phyloP scores from a whole-genome alignment of 2,329 filamentous ascomycete genomes.

The Penicillium sp. region DNA sequence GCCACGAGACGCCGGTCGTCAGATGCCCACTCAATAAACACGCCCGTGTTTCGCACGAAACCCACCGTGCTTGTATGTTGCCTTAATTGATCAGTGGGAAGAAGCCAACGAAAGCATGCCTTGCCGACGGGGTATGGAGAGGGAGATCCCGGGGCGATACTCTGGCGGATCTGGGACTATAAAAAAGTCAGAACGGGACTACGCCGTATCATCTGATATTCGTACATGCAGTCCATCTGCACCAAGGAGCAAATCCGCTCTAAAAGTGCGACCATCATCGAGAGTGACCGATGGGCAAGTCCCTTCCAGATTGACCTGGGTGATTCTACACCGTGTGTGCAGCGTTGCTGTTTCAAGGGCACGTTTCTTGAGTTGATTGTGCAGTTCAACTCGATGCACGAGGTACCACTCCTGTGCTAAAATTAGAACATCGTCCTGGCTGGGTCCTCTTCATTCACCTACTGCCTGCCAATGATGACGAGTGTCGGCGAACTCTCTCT shows the following conservation, averaged over 20 bases:
- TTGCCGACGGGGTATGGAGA: conserved; percentile 20
- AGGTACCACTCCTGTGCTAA: conserved; percentile 27
- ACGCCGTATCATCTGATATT: background rate
- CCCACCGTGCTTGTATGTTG: conserved; percentile 7
- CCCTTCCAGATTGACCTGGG: conserved; percentile 11
- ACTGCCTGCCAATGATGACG: conserved; percentile 25
- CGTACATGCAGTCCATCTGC: conserved; percentile 27
- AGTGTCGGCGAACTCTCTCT: conserved; percentile 14
- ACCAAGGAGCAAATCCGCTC: conserved; percentile 22
- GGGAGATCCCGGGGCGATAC: conserved; percentile 16
- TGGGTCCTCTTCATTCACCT: background rate
- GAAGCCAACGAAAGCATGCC: conserved; percentile 27
- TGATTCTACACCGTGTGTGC: conserved; percentile 21
- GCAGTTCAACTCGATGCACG: conserved; percentile 44
- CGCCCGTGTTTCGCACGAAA: conserved; percentile 23
- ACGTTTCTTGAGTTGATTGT: conserved; percentile 34
- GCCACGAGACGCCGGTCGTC: conserved; percentile 44
- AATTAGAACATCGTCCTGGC: background rate
- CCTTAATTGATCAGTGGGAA: conserved; percentile 14
- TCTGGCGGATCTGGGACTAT: conserved; percentile 21
- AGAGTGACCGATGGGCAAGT: conserved; percentile 16
- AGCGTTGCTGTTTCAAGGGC: conserved; percentile 25
- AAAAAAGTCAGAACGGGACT: background rate
- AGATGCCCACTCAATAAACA: conserved; percentile 43
- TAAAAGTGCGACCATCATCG: conserved; percentile 18